Evolutionary conservation across 176 grass and related monocot species (phyloP), one percentile per base, ranked within the genome.

Genomic region (Echinochloa phyllopogon): DNA sequence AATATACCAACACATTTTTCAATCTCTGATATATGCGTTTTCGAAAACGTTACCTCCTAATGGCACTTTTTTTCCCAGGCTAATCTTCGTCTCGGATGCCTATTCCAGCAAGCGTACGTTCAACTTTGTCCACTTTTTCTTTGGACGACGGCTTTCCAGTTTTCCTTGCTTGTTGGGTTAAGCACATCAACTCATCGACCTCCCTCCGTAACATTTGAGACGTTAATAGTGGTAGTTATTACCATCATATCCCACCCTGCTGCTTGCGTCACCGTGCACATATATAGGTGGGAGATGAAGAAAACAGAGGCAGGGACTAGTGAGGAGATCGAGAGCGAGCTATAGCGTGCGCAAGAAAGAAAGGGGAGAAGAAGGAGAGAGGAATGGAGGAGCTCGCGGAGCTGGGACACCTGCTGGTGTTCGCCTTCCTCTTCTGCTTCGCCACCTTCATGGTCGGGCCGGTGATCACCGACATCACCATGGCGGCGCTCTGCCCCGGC

Each of bases 401-500:
- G 61, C 53, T 95, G 57, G 64, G 74, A 27, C 93, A 95, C 83
- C 67, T 95, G 55, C 84, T 92, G 65, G 88, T 92, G 25, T 95
- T 91, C 79, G 69, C 83, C 18, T 95, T 95, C 82, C 85, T 95
- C 71, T 92, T 90, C 93, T 83, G 16, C 79, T 68, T 95, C 10
- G 67, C 82, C 38, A 20, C 13, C 18, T 90, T 25, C 79, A 90
- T 92, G 93, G 88, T 88, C 74, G 68, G 27, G 23, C 90, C 93
- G 13, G 78, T 82, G 69, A 86, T 95, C 48, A 88, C 83, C 49
- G 93, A 95, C 86, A 70, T 95, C 49, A 92, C 93, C 21, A 86
- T 95, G 85, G 93, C 74, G 57, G 93, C 88, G 27, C 84, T 93
- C 55, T 93, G 91, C 84, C 87, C 91, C 10, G 91, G 91, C 65